These are phyloP conservation scores for Puccinia triticina DNA, from an alignment of 1,284 basidiomycete species.

Conservation along the genomic window DNA sequence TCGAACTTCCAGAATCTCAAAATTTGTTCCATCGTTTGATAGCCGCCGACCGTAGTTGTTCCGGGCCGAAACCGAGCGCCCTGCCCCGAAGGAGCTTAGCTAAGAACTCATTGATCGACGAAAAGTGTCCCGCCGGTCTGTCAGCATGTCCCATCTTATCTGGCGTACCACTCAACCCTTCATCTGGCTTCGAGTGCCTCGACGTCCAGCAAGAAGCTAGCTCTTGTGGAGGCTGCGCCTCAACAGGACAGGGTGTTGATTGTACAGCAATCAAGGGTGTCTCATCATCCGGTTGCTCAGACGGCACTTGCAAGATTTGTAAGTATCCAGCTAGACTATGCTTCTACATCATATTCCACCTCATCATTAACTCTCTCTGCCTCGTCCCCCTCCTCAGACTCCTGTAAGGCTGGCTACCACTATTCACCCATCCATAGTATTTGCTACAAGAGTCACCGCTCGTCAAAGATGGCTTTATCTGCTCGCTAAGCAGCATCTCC, in stretches of 20 bases:
- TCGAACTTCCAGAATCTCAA: too few species aligned
- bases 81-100: constrained; percentile 8
- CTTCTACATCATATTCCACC: background rate
- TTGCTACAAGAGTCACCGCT: constrained; percentile 21
- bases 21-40: too few species aligned
- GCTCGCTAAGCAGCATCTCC: too few species aligned
- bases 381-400: constrained; percentile 2
- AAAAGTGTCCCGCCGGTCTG: background rate
- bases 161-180: background rate
- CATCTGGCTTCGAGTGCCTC: constrained; percentile 12
- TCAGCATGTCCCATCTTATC: constrained; percentile 3
- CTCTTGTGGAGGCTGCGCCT: constrained; percentile 29
- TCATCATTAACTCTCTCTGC: background rate
- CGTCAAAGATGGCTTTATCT: background rate
- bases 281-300: constrained; percentile 14
- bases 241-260: constrained; percentile 14
- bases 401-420: constrained; percentile 8
- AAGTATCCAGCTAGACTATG: background rate
- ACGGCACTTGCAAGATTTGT: constrained; percentile 32
- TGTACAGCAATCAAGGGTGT: constrained; percentile 8
- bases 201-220: constrained; percentile 17
- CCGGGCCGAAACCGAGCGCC: background rate
- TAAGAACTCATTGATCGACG: too few species aligned
- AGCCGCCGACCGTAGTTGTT: constrained; percentile 3
- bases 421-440: background rate